Conservation (phyloP, 805 yeast genomes). For the Candida glaebosa region DNA sequence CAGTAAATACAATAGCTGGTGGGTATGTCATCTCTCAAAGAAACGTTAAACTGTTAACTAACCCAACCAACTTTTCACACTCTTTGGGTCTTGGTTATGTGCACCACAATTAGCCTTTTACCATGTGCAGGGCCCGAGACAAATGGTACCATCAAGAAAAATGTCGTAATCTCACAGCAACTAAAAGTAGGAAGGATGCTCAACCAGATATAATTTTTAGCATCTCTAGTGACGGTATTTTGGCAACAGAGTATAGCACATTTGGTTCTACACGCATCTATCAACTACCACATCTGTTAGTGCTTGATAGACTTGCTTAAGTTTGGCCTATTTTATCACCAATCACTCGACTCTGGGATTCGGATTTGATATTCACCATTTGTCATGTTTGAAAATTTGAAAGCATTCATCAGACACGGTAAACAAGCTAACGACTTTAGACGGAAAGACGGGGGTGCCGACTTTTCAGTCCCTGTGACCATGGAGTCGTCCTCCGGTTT, state of each 20-base stretch:
- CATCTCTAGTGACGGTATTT: too few species aligned
- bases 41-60: too few species aligned
- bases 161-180: not conserved
- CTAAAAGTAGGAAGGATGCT: too few species aligned
- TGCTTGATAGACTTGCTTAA: not conserved
- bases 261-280: not conserved
- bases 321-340: not conserved
- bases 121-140: not conserved
- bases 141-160: not conserved
- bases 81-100: too few species aligned
- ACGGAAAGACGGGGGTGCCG: not conserved
- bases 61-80: too few species aligned
- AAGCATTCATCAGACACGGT: slow-evolving; percentile 62
- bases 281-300: not conserved
- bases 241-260: not conserved
- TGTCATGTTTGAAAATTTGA: slow-evolving; percentile 44
- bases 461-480: not conserved
- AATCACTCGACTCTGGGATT: not conserved
- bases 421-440: slow-evolving; percentile 48
- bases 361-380: not conserved
- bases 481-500: not conserved
- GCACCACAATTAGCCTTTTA: not conserved
- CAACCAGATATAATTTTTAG: too few species aligned
- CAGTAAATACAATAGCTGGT: slow-evolving; percentile 85
- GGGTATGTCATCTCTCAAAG: slow-evolving; percentile 9